phyloP scores from a whole-genome alignment of 345 rosid species.

The Pelargonium nanum region DNA sequence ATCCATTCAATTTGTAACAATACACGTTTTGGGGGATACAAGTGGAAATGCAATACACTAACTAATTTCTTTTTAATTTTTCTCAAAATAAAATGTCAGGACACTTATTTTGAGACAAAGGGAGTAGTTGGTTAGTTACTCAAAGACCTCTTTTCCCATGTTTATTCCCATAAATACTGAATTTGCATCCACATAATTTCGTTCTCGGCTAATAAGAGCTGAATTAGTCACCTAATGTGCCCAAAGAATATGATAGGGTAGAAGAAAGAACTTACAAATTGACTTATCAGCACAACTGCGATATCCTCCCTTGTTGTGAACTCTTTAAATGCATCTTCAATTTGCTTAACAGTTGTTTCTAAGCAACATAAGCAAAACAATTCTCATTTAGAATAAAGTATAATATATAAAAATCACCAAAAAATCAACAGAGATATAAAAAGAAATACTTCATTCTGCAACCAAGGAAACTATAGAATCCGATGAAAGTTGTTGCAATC shows the following conservation, averaged over 20 bases:
- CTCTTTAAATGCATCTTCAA: slow-evolving; percentile 82
- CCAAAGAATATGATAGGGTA: not conserved
- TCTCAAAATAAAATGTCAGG: no score
- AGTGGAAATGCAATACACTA: no score
- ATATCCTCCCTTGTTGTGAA: slow-evolving; percentile 71
- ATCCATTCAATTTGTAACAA: no score
- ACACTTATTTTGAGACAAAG: no score
- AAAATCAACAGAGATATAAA: no score
- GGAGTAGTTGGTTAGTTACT: no score
- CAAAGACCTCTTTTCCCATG: not conserved
- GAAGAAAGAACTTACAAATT: slow-evolving; percentile 51
- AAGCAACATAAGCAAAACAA: slow-evolving; percentile 8
- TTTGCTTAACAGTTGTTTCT: slow-evolving; percentile 75
- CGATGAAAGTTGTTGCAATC: not conserved
- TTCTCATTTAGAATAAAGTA: not conserved
- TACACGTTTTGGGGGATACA: no score
- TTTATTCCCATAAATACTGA: not conserved
- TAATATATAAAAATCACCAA: not conserved
- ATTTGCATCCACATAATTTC: no score
- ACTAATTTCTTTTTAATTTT: no score
- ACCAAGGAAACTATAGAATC: not conserved
- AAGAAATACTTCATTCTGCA: not conserved
- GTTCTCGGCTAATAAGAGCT: no score
- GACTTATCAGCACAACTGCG: slow-evolving; percentile 66
- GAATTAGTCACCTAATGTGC: no score